These are phyloP conservation scores for Fraxinus platypoda DNA, from an alignment of 305 asterid species.

Conservation along the genomic window DNA sequence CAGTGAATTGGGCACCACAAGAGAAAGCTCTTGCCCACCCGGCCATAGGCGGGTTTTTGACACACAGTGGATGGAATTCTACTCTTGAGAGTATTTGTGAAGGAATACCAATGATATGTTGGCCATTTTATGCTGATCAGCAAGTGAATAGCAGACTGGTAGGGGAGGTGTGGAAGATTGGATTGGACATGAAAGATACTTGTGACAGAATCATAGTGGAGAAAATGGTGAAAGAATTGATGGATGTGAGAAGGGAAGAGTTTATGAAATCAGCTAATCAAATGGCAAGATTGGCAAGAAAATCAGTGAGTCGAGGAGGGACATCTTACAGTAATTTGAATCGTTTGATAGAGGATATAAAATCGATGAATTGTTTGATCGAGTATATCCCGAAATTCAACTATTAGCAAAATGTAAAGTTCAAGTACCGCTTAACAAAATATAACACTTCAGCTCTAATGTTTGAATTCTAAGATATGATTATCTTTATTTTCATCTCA, in stretches of 20 bases:
- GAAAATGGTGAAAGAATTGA: constrained; percentile 30
- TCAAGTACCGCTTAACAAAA: background rate
- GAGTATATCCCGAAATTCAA: background rate
- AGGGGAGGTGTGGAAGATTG: constrained; percentile 37
- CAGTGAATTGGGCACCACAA: constrained; percentile 47
- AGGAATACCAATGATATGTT: constrained; percentile 49
- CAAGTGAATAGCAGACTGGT: constrained; percentile 34
- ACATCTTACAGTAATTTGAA: constrained; percentile 24
- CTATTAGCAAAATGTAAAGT: background rate
- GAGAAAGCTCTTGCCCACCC: constrained; percentile 37
- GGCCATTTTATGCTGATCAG: constrained; percentile 47
- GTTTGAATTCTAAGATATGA: background rate
- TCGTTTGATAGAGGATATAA: constrained; percentile 28
- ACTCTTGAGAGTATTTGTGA: constrained; percentile 39
- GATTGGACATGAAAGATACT: constrained; percentile 42
- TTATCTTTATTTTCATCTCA: background rate
- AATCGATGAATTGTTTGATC: background rate
- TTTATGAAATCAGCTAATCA: constrained; percentile 10
- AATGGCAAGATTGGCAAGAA: constrained; percentile 27
- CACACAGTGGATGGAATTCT: constrained; percentile 49
- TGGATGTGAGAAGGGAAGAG: constrained; percentile 24
- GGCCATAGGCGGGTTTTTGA: constrained; percentile 41
- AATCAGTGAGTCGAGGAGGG: constrained; percentile 27
- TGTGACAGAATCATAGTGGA: constrained; percentile 28
- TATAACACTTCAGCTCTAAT: background rate